Base-by-base conservation (phyloP, 1,139 yeast species). In the Taiozyma sp. region DNA sequence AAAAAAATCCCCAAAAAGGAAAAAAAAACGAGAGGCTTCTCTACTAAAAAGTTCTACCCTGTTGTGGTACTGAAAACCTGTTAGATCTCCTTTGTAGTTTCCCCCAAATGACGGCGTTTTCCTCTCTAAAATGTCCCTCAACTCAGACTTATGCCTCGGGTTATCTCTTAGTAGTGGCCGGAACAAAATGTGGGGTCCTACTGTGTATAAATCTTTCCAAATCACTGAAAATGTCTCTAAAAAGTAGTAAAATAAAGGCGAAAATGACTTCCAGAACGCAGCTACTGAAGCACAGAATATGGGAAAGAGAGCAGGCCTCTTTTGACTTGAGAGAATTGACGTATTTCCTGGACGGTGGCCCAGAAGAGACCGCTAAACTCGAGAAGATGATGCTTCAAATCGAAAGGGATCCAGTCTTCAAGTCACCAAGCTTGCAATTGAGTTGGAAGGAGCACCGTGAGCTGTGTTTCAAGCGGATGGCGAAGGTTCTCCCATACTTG, bases 361-460 rank as follows among this genome's bases (percentile, higher is more conserved):
- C 70, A 51, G 71, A 78, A 44, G 68, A 73, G 53, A 76, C 84
- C 5, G 66, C 60, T 43, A 57, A 59, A 47, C 56, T 70, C 40
- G 78, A 79, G 62, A 63, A 64, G 43, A 65, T 79, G 57, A 75
- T 74, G 76, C 65, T 65, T 52, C 68, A 71, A 48, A 67, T 79
- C 56, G 84, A 80, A 67, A 67, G 83, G 19, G 80, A 78, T 58
- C 83, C 83, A 1, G 64, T 72, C 19, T 76, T 76, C 57, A 70
- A 71, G 51, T 67, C 68, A 48, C 68, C 69, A 47, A 70, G 68
- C 54, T 78, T 74, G 58, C 81, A 80, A 54, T 62, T 76, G 53
- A 66, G 72, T 45, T 73, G 74, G 64, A 70, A 65, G 41, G 70
- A 74, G 56, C 73, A 74, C 54, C 74, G 89, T 51, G 79, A 75